A percentile compares a stretch with the other conserved stretches of the same genome.
These are phyloP conservation scores for Syncephalastrum racemosum DNA, from an alignment of 371 early-diverging fungal species.

Conservation along the genomic window DNA sequence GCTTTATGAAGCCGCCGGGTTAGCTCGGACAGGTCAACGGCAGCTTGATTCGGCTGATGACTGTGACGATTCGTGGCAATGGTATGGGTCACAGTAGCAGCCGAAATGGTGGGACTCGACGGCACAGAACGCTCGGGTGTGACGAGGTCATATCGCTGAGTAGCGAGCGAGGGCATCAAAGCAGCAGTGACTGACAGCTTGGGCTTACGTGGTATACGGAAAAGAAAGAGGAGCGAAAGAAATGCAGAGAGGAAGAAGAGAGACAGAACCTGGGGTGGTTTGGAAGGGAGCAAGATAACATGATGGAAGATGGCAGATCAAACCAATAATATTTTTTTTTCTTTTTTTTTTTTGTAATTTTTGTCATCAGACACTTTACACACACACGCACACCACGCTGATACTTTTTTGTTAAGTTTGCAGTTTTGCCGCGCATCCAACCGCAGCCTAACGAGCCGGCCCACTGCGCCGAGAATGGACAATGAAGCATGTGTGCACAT, in stretches of 20 bases:
- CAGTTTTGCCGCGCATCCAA: too few relatives aligned
- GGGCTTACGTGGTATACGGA: too few relatives aligned
- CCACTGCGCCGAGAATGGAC: too few relatives aligned
- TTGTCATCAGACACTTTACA: neutral
- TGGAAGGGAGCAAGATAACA: neutral
- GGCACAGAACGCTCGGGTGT: conserved; percentile 49
- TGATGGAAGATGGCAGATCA: too few relatives aligned
- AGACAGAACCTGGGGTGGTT: neutral
- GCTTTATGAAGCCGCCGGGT: conserved; percentile 29
- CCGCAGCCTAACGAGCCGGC: too few relatives aligned
- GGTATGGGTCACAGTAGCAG: conserved; percentile 43
- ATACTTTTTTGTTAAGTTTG: too few relatives aligned
- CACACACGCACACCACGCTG: neutral
- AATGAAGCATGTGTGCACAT: conserved; percentile 3
- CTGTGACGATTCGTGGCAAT: conserved; percentile 37
- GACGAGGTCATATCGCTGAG: conserved; percentile 42
- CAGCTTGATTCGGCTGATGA: conserved; percentile 19
- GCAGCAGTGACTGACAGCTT: too few relatives aligned
- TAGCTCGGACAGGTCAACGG: conserved; percentile 39
- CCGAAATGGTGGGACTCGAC: conserved; percentile 43
- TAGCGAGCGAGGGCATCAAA: conserved; percentile 35
- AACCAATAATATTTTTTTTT: too few relatives aligned
- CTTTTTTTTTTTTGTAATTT: too few relatives aligned
- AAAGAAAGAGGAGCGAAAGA: conserved; percentile 2
- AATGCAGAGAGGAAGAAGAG: neutral